phyloP scores from a whole-genome alignment of 345 rosid genomes.

The Triadica sebifera region DNA sequence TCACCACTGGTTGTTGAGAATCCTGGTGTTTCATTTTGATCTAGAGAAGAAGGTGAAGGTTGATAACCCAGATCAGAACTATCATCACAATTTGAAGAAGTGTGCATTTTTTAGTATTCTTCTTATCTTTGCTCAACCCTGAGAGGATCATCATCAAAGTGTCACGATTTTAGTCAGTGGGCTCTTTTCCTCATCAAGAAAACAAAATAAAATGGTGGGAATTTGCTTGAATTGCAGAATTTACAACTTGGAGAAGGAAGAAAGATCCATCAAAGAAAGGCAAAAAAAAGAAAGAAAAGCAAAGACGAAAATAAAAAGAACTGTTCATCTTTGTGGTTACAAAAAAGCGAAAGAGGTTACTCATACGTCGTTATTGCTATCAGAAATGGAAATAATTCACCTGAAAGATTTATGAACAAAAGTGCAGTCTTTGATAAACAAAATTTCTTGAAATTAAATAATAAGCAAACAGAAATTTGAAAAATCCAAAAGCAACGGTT shows the following conservation, averaged over 20 bases:
- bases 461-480: slow-evolving; percentile 30
- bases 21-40: slow-evolving; percentile 57
- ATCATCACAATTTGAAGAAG: slow-evolving; percentile 40
- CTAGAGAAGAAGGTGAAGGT: slow-evolving; percentile 52
- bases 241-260: slow-evolving; percentile 17
- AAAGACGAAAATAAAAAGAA: slow-evolving; percentile 23
- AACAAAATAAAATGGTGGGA: slow-evolving; percentile 24
- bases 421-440: slow-evolving; percentile 17
- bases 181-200: slow-evolving; percentile 23
- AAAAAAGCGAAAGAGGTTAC: slow-evolving; percentile 47
- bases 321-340: slow-evolving; percentile 31
- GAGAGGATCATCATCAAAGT: slow-evolving; percentile 29
- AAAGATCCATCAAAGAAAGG: not conserved
- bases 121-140: slow-evolving; percentile 28
- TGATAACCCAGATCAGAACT: slow-evolving; percentile 47
- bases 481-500: slow-evolving; percentile 40
- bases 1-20: slow-evolving; percentile 53
- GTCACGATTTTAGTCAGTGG: slow-evolving; percentile 16
- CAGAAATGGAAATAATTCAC: slow-evolving; percentile 33
- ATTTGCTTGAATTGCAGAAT: slow-evolving; percentile 27
- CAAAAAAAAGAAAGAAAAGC: not conserved
- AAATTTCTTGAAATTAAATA: not conserved
- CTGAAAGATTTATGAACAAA: slow-evolving; percentile 10
- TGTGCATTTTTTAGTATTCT: slow-evolving; percentile 36
- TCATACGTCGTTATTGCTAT: slow-evolving; percentile 41